phyloP scores from a whole-genome alignment of 495 filamentous ascomycete genomes.

The Bacidia gigantensis region DNA sequence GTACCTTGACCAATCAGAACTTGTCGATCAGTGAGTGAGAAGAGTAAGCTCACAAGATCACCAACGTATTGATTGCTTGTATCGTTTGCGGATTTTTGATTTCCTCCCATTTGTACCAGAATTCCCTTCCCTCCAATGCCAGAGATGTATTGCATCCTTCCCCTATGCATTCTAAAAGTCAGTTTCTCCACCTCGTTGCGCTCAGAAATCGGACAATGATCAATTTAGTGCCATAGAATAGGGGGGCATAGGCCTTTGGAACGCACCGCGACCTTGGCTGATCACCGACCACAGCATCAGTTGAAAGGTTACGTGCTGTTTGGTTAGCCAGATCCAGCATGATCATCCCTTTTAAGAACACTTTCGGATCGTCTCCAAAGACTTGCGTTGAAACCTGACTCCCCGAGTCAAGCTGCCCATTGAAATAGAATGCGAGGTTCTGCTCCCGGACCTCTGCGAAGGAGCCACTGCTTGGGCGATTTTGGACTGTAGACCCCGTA shows the following conservation, averaged over 20 bases:
- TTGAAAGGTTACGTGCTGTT: constrained; percentile 26
- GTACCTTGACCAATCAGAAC: constrained; percentile 11
- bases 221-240: neutral
- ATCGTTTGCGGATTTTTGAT: constrained; percentile 15
- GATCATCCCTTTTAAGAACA: constrained; percentile 26
- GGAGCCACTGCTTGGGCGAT: constrained; percentile 26
- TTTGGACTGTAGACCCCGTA: constrained; percentile 16
- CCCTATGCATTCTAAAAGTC: constrained; percentile 6
- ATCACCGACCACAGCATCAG: constrained; percentile 16
- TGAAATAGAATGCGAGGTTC: constrained; percentile 29
- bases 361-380: constrained; percentile 8
- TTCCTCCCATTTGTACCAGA: constrained; percentile 28
- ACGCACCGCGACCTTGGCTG: constrained; percentile 15
- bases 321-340: constrained; percentile 24
- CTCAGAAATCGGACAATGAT: neutral
- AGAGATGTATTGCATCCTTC: constrained; percentile 23
- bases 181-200: no score
- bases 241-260: neutral
- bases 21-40: neutral
- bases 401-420: constrained; percentile 28
- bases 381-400: constrained; percentile 13
- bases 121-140: constrained; percentile 24
- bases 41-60: constrained; percentile 12
- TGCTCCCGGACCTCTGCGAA: constrained; percentile 25
- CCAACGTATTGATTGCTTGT: constrained; percentile 9